Evolutionary conservation across 345 rosid genomes (phyloP), one percentile per base, ranked within the genome.

Genomic region (Psidium friedrichsthalianum): DNA sequence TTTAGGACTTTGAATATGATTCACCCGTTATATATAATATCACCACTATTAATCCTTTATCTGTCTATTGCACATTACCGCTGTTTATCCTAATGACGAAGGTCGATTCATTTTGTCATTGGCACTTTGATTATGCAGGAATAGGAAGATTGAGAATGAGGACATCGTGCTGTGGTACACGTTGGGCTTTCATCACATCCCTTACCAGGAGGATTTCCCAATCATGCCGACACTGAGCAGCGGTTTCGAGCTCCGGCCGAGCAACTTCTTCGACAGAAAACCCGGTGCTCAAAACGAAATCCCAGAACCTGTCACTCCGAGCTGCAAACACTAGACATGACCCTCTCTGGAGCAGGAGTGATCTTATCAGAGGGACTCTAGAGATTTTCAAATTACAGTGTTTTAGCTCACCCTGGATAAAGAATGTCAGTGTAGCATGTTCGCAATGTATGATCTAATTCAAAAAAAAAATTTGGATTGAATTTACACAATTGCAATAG

Each of bases 201-300:
- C 97, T 51, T 90, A 92, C 88, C 97, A 95, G 85, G 98, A 95
- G 87, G 97, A 93, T 88, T 95, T 89, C 82, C 97, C 95, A 0
- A 83, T 95, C 15, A 94, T 94, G 98, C 98, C 98, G 16, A 91
- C 94, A 0, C 91, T 94, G 49, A 86, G 94, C 2, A 87, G 93
- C 8, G 87, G 95, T 85, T 94, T 94, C 76, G 97, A 93, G 85
- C 88, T 93, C 24, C 92, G 91, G 87, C 97, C 94, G 0, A 91
- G 88, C 82, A 94, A 94, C 88, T 94, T 95, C 92, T 95, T 94
- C 56, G 89, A 93, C 56, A 87, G 93, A 64, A 64, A 95, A 93
- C 78, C 95, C 95, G 3, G 89, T 91, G 84, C 96, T 95, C 56
- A 85, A 93, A 27, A 82, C 82, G 0, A 85, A 90, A 8, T 95